These are phyloP conservation scores for Colletotrichum costaricense DNA, from an alignment of 2,329 filamentous ascomycete genomes.

Conservation along the genomic window DNA sequence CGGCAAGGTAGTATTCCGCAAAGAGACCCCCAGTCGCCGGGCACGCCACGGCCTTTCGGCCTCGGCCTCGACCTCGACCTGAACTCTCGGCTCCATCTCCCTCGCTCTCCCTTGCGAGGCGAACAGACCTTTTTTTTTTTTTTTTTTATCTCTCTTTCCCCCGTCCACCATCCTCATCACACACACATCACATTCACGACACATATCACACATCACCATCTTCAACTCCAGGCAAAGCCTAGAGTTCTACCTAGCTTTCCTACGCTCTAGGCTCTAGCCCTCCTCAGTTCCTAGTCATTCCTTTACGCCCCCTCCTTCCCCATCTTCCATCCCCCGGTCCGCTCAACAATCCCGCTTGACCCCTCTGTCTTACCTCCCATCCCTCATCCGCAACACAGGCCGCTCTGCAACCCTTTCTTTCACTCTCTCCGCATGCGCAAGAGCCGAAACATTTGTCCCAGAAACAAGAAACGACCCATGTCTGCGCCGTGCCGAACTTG, in stretches of 20 bases:
- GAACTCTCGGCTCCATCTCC: not conserved
- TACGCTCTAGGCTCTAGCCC: not conserved
- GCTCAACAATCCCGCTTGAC: not conserved
- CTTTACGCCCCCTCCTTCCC: not conserved
- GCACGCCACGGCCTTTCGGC: not conserved
- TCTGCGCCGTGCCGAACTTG: slow-evolving; percentile 8
- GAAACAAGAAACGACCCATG: slow-evolving; percentile 12
- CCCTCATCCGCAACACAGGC: not conserved
- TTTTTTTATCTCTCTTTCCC: no score
- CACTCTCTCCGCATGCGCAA: not conserved
- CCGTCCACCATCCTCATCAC: not conserved
- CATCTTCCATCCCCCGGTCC: not conserved
- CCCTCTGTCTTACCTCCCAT: not conserved
- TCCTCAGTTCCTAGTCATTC: not conserved
- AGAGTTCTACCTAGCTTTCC: not conserved
- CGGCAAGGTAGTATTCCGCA: not conserved
- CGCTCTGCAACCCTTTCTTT: not conserved
- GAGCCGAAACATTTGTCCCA: slow-evolving; percentile 7
- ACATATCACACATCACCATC: not conserved
- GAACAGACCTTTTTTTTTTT: not conserved
- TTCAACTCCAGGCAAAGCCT: not conserved
- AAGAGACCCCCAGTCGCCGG: not conserved
- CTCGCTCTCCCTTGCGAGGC: not conserved
- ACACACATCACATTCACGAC: not conserved
- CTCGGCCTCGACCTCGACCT: not conserved